Base-by-base conservation (phyloP, 176 grass and related monocot species). In the Stipa capillata region DNA sequence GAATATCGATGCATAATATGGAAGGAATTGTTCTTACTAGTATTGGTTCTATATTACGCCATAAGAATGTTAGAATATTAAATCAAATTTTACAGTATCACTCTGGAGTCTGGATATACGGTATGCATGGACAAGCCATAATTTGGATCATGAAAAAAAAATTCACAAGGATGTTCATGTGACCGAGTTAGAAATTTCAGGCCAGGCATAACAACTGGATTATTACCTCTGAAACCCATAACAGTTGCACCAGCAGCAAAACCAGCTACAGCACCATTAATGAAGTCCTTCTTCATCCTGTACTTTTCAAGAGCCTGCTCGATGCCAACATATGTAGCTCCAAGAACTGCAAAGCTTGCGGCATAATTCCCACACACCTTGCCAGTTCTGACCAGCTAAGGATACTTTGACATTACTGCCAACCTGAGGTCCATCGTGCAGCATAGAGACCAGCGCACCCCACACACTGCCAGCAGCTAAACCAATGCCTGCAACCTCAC, bases 221-320 rank as follows among this genome's bases (percentile, higher is more conserved):
- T 28, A 78, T 65, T 86, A 91, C 89, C 85, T 84, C 47, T 77
- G 63, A 81, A 61, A 77, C 85, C 85, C 53, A 84, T 6, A 78
- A 74, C 83, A 81, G 55, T 43, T 61, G 81, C 63, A 72, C 81
- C 89, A 65, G 89, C 71, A 87, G 85, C 70, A 72, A 91, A 91
- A 87, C 84, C 84, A 81, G 80, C 80, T 43, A 81, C 77, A 77
- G 56, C 37, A 72, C 85, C 89, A 84, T 91, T 91, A 35, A 91
- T 28, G 31, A 67, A 53, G 70, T 91, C 89, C 76, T 84, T 90
- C 69, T 90, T 90, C 76, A 36, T 72, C 60, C 89, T 91, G 63
- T 66, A 64, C 61, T 57, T 91, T 42, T 84, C 85, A 74, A 91
- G 65, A 45, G 85, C 23, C 36, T 84, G 85, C 48, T 91, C 85